phyloP scores from a whole-genome alignment of 208 protist genomes.

The Leishmania tropica region DNA sequence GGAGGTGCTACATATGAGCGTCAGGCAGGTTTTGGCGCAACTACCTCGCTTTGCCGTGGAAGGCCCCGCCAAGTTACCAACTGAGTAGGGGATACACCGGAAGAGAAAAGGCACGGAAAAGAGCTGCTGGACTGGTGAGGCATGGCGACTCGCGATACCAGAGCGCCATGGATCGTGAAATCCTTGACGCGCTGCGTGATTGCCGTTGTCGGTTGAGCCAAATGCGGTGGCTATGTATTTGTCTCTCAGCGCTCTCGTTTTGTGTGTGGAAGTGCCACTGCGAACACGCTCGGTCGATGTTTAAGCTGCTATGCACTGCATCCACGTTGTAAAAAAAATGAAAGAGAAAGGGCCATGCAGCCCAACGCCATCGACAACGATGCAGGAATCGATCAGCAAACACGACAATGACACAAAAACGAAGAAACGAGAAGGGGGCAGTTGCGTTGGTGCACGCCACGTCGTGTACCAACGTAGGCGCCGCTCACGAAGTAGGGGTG shows the following conservation, averaged over 20 bases:
- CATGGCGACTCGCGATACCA: not conserved
- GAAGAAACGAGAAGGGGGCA: not conserved
- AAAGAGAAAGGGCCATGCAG: not conserved
- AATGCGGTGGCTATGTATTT: not conserved
- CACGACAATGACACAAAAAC: not conserved
- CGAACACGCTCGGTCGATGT: not conserved
- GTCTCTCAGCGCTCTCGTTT: not conserved
- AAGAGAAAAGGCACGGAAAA: not conserved
- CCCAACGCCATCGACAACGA: not conserved
- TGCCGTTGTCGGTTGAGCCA: not conserved
- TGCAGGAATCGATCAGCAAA: not conserved
- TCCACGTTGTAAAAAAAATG: not conserved
- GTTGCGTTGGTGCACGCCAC: not conserved
- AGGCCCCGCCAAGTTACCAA: constrained; percentile 37
- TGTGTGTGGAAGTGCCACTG: not conserved
- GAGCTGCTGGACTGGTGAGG: not conserved
- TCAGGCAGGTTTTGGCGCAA: constrained; percentile 32
- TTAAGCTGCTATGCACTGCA: not conserved
- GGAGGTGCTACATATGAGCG: constrained; percentile 16
- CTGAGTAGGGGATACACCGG: constrained; percentile 4
- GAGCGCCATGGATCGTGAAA: not conserved
- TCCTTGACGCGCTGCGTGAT: not conserved
- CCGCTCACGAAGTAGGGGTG: not conserved
- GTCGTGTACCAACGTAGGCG: not conserved
- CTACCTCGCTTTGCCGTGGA: constrained; percentile 57